Evolutionary conservation across 805 yeast genomes (phyloP).

Genomic region (Zygosaccharomyces bailii): DNA sequence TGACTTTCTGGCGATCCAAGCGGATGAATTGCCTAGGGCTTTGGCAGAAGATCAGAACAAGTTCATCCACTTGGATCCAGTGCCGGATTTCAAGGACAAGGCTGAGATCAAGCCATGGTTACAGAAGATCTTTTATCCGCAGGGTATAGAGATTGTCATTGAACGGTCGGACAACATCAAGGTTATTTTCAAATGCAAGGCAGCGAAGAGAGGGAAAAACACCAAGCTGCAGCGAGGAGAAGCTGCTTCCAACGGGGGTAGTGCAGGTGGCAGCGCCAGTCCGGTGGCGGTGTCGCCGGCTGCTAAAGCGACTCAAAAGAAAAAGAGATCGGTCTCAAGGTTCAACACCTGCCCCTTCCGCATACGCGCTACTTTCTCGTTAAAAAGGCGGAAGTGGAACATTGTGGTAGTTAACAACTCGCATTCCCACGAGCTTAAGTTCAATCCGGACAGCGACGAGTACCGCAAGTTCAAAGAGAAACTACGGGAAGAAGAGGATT

Average conservation of each 20-base stretch:
- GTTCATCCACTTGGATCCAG: constrained; percentile 37
- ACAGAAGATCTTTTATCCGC: constrained; percentile 43
- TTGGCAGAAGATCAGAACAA: constrained; percentile 31
- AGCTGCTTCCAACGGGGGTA: constrained; percentile 11
- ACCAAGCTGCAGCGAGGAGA: constrained; percentile 15
- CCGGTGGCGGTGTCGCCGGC: background rate
- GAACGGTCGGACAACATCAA: constrained; percentile 60
- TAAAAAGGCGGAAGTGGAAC: constrained; percentile 53
- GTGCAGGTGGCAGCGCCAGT: constrained; percentile 12
- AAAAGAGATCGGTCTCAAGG: constrained; percentile 34
- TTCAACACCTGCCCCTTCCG: constrained; percentile 57
- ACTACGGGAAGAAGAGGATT: constrained; percentile 28
- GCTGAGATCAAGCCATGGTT: constrained; percentile 62
- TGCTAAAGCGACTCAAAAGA: constrained; percentile 14
- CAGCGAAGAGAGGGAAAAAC: constrained; percentile 33
- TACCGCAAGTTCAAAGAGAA: constrained; percentile 35
- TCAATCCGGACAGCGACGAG: constrained; percentile 36
- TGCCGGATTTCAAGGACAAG: constrained; percentile 41
- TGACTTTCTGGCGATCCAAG: constrained; percentile 6
- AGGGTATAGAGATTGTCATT: constrained; percentile 55
- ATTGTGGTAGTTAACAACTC: constrained; percentile 56
- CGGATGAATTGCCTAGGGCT: constrained; percentile 14
- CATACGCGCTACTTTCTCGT: constrained; percentile 58
- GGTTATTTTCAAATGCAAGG: constrained; percentile 60
- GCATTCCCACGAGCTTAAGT: constrained; percentile 52